phyloP scores from a whole-genome alignment of 1,284 basidiomycete genomes.

The Abortiporus biennis region DNA sequence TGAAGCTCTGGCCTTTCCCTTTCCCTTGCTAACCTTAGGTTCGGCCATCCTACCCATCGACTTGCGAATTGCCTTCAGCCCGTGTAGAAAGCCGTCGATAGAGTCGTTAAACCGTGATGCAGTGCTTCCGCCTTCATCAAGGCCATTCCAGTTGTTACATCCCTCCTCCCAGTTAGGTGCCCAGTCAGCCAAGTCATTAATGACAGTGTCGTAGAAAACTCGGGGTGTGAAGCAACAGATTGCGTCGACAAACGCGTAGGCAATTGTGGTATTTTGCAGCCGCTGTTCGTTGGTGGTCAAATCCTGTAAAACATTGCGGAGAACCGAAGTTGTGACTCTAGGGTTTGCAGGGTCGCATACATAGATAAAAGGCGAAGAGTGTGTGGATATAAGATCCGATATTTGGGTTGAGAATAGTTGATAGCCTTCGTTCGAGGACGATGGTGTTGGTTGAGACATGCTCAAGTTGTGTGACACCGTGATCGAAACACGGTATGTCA shows the following conservation, averaged over 20 bases:
- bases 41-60: conserved; percentile 10
- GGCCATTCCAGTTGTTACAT: conserved; percentile 47
- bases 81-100: conserved; percentile 65
- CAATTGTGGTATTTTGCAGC: no score
- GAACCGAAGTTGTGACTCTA: conserved; percentile 35
- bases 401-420: conserved; percentile 31
- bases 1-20: conserved; percentile 31
- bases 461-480: no score
- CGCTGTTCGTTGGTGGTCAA: no score
- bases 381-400: conserved; percentile 39
- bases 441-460: no score
- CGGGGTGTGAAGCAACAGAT: conserved; percentile 62
- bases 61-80: conserved; percentile 34
- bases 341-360: conserved; percentile 57
- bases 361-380: conserved; percentile 65
- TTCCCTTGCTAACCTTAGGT: conserved; percentile 13
- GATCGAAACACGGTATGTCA: no score
- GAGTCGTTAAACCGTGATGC: conserved; percentile 46
- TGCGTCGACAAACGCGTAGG: conserved; percentile 49
- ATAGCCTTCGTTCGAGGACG: no score
- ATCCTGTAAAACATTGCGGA: conserved; percentile 23
- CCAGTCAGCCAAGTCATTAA: conserved; percentile 56
- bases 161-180: conserved; percentile 51
- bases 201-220: conserved; percentile 60
- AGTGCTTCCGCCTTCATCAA: conserved; percentile 23